These are phyloP conservation scores for Tricholoma matsutake DNA, from an alignment of 768 basidiomycete genomes.

Conservation along the genomic window DNA sequence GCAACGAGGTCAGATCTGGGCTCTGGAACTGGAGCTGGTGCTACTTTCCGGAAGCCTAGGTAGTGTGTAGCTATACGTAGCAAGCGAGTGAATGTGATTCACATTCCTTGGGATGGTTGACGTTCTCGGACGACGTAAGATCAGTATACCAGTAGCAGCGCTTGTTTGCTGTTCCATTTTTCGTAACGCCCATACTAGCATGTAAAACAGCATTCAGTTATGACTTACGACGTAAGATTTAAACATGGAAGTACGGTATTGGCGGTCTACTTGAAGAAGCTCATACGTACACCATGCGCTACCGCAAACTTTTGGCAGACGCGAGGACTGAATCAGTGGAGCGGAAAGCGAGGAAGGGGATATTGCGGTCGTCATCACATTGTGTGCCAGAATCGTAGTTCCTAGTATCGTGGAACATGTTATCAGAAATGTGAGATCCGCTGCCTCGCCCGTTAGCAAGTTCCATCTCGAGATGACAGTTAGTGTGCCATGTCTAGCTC, in stretches of 20 bases:
- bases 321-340: background rate
- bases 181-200: background rate
- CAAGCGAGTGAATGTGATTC: background rate
- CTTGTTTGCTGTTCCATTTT: background rate
- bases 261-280: background rate
- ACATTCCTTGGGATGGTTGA: background rate
- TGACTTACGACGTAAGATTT: background rate
- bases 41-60: background rate
- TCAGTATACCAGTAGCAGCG: background rate
- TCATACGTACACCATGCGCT: background rate
- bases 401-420: background rate
- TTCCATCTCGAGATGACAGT: background rate
- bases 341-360: background rate
- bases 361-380: background rate
- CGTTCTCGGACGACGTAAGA: background rate
- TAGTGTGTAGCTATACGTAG: background rate
- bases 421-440: conserved; percentile 1
- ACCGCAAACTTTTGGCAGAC: background rate
- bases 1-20: background rate
- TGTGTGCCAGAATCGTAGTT: background rate
- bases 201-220: background rate
- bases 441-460: background rate
- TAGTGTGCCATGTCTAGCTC: background rate
- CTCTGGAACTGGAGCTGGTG: background rate
- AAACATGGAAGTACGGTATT: background rate